These are phyloP conservation scores for Pseudozyma pruni DNA, from an alignment of 1,284 basidiomycete species.

Conservation along the genomic window DNA sequence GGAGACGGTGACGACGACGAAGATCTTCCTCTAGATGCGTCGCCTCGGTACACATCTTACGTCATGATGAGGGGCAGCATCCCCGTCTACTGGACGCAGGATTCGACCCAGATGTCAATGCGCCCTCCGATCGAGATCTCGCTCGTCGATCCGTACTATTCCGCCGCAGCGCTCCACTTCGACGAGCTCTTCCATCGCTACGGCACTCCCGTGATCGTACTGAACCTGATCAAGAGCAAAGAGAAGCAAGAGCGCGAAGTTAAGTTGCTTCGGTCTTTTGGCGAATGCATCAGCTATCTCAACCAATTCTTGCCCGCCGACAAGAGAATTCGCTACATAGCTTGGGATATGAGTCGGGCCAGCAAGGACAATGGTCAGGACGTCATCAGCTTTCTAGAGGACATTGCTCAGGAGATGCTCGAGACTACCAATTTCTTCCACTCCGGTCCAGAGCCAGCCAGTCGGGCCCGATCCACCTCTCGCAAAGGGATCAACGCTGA, in stretches of 20 bases:
- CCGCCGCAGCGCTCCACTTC: constrained; percentile 91
- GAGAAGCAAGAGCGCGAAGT: constrained; percentile 84
- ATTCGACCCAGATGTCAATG: constrained; percentile 86
- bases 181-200: constrained; percentile 90
- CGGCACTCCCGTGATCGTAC: constrained; percentile 86
- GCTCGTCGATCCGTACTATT: constrained; percentile 94
- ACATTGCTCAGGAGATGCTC: constrained; percentile 92
- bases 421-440: constrained; percentile 95
- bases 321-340: constrained; percentile 88
- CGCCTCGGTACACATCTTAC: constrained; percentile 89
- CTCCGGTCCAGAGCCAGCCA: constrained; percentile 68
- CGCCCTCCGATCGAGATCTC: constrained; percentile 90
- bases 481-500: constrained; percentile 1
- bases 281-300: constrained; percentile 88
- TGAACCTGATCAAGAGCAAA: constrained; percentile 84
- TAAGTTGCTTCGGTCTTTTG: constrained; percentile 91
- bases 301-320: constrained; percentile 87
- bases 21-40: constrained; percentile 35
- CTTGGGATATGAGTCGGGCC: constrained; percentile 84
- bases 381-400: constrained; percentile 93
- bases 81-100: constrained; percentile 95
- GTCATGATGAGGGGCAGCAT: constrained; percentile 97
- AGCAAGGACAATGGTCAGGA: constrained; percentile 85
- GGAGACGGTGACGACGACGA: constrained; percentile 34
- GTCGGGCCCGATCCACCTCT: background rate